phyloP scores from a whole-genome alignment of 805 yeast species.

The Yarrowia bubula region DNA sequence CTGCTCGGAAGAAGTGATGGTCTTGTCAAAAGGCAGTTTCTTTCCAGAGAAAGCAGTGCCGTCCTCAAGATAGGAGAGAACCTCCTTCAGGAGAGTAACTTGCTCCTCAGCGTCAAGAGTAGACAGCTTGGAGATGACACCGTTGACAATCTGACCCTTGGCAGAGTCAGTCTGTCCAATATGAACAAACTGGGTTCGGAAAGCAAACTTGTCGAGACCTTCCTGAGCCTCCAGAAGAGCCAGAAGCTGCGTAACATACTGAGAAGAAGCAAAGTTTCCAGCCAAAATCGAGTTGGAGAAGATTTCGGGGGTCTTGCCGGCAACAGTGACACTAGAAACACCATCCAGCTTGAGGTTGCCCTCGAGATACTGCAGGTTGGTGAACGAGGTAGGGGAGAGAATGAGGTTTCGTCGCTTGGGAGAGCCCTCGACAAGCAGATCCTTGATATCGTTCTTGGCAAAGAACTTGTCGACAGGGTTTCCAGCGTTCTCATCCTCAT shows the following conservation, averaged over 20 bases:
- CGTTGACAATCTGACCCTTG: constrained; percentile 12
- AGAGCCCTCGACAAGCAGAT: neutral
- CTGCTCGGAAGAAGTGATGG: neutral
- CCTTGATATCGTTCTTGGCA: neutral
- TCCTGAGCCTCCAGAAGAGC: constrained; percentile 7
- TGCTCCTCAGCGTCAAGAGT: neutral
- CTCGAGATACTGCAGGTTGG: neutral
- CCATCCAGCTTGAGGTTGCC: neutral
- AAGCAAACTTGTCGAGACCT: neutral
- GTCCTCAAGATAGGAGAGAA: neutral
- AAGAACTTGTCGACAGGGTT: constrained; percentile 20
- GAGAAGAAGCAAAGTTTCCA: constrained; percentile 1
- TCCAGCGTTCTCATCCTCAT: neutral
- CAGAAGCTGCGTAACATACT: constrained; percentile 2
- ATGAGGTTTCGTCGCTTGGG: neutral
- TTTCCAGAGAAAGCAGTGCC: neutral
- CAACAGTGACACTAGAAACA: neutral
- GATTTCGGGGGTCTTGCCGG: neutral
- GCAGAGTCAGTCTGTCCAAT: neutral
- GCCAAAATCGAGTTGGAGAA: constrained; percentile 17
- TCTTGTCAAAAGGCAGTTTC: constrained; percentile 7
- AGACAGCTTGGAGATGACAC: neutral
- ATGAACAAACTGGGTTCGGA: constrained; percentile 9
- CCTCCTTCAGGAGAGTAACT: neutral
- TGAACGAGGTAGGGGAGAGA: neutral